Base-by-base conservation (phyloP, 495 filamentous ascomycete genomes). In the Aspergillus sclerotioniger region DNA sequence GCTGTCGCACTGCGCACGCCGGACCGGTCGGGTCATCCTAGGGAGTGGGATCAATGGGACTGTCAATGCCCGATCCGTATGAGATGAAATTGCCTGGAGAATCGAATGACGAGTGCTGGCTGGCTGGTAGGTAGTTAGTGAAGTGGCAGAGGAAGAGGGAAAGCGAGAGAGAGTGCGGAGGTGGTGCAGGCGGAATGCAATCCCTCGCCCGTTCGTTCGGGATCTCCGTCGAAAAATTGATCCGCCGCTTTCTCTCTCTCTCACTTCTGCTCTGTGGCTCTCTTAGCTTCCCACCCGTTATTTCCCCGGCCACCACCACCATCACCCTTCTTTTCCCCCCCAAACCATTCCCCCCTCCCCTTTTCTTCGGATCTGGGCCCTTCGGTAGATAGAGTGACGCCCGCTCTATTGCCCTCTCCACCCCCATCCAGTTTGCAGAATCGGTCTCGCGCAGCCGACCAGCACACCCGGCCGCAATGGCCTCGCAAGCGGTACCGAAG, bases 391-490 rank as follows among this genome's bases (percentile, higher is more conserved):
- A 12, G 25, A 25, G 25, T 25, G 33, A 47, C 12, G n/a, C 16
- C 12, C 25, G 37, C 57, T 55, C 43, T 29, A 33, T 39, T 41
- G 15, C 21, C 44, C 45, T 6, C 10, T 16, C 39, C 16, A 4
- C 19, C 35, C 17, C 35, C 16, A 47, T 49, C 35, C 16, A 29
- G 10, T 49, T 3, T 6, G 8, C 32, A 59, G 19, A 51, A 15
- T 8, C 33, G 53, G 17, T 9, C 44, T 56, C 51, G 49, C 59
- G 50, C 35, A 54, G 45, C 9, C 21, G 6, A 28, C 49, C 35
- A 48, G 46, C 57, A 25, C 31, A 37, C 37, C 45, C 58, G 67
- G 73, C 70, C 75, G 65, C 64, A 69, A 79, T 79, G 76, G 72
- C 73, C 72, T 71, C 72, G 33, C 60, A 69, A 61, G 37, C 65